phyloP scores from a whole-genome alignment of 2,329 filamentous ascomycete genomes.

The Diplodia corticola region DNA sequence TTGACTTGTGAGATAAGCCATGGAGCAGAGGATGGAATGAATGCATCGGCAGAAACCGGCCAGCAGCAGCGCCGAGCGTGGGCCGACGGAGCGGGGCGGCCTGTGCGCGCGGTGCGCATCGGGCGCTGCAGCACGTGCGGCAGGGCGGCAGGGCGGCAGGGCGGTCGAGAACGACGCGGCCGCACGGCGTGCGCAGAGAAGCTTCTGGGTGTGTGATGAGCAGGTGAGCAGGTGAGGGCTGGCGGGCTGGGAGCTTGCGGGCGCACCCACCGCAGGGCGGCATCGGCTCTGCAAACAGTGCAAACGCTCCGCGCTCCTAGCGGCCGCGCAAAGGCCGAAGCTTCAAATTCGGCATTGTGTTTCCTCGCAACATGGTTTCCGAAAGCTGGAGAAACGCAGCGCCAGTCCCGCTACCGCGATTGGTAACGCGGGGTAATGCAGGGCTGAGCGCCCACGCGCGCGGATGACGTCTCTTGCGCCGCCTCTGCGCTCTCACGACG shows the following conservation, averaged over 20 bases:
- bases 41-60: slow-evolving; percentile 5
- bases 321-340: slow-evolving; percentile 5
- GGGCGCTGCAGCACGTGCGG: not conserved
- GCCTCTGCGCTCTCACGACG: not conserved
- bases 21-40: no score
- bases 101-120: not conserved
- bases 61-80: slow-evolving; percentile 2
- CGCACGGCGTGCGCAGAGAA: not conserved
- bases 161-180: not conserved
- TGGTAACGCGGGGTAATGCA: slow-evolving; percentile 19
- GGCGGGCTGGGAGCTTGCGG: no score
- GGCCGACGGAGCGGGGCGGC: not conserved
- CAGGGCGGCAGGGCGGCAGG: no score
- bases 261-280: no score
- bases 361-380: slow-evolving; percentile 21
- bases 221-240: no score
- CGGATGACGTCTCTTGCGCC: slow-evolving; percentile 1
- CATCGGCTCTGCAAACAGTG: slow-evolving; percentile 5
- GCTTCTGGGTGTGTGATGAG: no score
- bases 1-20: no score
- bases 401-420: slow-evolving; percentile 19
- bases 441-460: slow-evolving; percentile 10
- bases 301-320: slow-evolving; percentile 3
- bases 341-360: slow-evolving; percentile 16
- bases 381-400: slow-evolving; percentile 19